These are phyloP conservation scores for Epichloe uncinata DNA, from an alignment of 2,329 filamentous ascomycete species.

Conservation along the genomic window DNA sequence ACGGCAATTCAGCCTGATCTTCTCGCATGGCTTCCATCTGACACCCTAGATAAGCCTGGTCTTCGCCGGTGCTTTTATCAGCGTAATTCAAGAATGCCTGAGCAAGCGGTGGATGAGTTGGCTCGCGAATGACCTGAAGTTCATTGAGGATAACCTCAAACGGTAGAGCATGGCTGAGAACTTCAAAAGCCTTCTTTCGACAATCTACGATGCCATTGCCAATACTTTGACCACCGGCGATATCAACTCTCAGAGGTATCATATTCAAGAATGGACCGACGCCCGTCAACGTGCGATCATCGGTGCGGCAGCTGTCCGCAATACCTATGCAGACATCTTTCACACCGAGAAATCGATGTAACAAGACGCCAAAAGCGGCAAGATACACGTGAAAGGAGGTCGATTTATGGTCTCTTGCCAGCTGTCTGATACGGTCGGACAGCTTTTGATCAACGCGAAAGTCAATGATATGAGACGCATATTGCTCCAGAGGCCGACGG, in stretches of 20 bases:
- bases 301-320: conserved; percentile 13
- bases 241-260: conserved; percentile 29
- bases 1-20: background rate
- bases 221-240: conserved; percentile 4
- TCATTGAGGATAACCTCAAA: conserved; percentile 31
- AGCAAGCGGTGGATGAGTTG: conserved; percentile 28
- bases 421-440: background rate
- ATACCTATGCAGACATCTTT: conserved; percentile 34
- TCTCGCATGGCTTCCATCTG: background rate
- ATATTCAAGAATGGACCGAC: conserved; percentile 37
- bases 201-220: conserved; percentile 10
- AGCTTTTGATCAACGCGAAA: no score
- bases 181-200: conserved; percentile 20
- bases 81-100: conserved; percentile 30
- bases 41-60: background rate
- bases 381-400: conserved; percentile 33
- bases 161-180: conserved; percentile 19
- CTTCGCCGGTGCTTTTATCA: background rate
- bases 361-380: conserved; percentile 24
- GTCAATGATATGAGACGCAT: background rate
- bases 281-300: conserved; percentile 21
- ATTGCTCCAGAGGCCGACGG: background rate
- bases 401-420: background rate
- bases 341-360: conserved; percentile 19
- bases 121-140: conserved; percentile 25